Percentiles rank a stretch among this genome's conserved stretches.
Conservation (phyloP, 2,329 filamentous ascomycete species). For the Xylariaceae sp. region DNA sequence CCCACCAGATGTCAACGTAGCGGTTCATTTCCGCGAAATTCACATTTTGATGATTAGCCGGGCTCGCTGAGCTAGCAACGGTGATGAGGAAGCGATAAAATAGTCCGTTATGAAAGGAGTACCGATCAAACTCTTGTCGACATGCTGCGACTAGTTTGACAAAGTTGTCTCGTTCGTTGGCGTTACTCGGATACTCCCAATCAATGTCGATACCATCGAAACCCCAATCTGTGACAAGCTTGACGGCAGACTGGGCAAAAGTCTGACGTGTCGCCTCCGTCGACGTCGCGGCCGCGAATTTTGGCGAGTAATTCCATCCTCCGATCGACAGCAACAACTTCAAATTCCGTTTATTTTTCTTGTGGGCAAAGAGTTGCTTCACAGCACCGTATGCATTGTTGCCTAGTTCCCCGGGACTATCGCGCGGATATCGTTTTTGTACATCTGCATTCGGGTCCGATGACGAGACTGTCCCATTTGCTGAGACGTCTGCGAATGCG, state of each 20-base stretch:
- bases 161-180: conserved; percentile 38
- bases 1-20: conserved; percentile 53
- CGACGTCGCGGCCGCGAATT: conserved; percentile 62
- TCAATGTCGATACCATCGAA: conserved; percentile 56
- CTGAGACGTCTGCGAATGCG: conserved; percentile 45
- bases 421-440: conserved; percentile 69
- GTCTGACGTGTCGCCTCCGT: conserved; percentile 56
- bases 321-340: conserved; percentile 80
- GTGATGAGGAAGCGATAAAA: conserved; percentile 48
- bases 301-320: conserved; percentile 72
- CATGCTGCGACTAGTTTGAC: conserved; percentile 41
- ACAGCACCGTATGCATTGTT: conserved; percentile 72
- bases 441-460: conserved; percentile 61
- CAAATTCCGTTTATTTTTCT: conserved; percentile 70
- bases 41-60: conserved; percentile 46
- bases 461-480: conserved; percentile 48
- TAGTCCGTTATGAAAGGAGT: conserved; percentile 25
- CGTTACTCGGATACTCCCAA: conserved; percentile 49
- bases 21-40: conserved; percentile 51
- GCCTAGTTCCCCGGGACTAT: conserved; percentile 39
- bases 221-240: conserved; percentile 64
- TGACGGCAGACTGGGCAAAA: conserved; percentile 67
- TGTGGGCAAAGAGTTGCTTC: conserved; percentile 72
- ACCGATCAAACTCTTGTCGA: conserved; percentile 33
- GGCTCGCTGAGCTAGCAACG: conserved; percentile 46